phyloP scores from a whole-genome alignment of 2,329 filamentous ascomycete species.

The Calonectria pauciramosa region DNA sequence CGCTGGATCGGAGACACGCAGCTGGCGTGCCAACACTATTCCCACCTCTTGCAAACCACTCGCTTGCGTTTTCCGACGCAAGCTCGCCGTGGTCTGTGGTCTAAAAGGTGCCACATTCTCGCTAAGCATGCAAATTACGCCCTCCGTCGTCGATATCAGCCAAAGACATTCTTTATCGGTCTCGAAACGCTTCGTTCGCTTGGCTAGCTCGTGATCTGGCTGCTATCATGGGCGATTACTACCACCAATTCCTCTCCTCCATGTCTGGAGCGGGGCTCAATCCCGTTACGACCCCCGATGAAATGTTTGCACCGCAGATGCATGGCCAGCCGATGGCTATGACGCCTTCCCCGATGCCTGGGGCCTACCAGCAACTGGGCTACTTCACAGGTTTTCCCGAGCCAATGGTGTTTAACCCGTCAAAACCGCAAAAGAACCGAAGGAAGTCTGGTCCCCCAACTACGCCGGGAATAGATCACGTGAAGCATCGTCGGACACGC shows the following conservation, averaged over 20 bases:
- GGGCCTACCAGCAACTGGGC: constrained; percentile 61
- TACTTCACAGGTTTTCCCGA: constrained; percentile 67
- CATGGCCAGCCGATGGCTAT: constrained; percentile 49
- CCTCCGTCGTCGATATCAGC: not conserved
- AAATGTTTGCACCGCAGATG: constrained; percentile 54
- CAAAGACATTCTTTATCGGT: constrained; percentile 22
- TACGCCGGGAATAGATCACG: constrained; percentile 70
- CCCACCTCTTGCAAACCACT: constrained; percentile 12
- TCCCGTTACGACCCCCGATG: constrained; percentile 55
- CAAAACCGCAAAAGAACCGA: constrained; percentile 64
- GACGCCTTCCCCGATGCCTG: constrained; percentile 52
- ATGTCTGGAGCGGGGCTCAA: constrained; percentile 61
- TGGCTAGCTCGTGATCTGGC: constrained; percentile 19
- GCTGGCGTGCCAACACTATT: constrained; percentile 26
- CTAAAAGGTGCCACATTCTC: constrained; percentile 23
- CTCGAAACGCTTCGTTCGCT: constrained; percentile 26
- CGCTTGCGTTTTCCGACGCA: constrained; percentile 19
- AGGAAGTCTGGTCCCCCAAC: constrained; percentile 61
- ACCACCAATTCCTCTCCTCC: constrained; percentile 68
- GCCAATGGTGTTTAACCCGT: constrained; percentile 61
- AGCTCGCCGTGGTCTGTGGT: constrained; percentile 16
- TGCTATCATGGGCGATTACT: constrained; percentile 67
- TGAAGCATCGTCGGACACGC: constrained; percentile 93
- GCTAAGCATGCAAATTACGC: constrained; percentile 41
- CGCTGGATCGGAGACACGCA: constrained; percentile 13